Evolutionary conservation across 169 alveolate species (phyloP), one percentile per base, ranked within the genome.

Genomic region (Miamiensis avidus): DNA sequence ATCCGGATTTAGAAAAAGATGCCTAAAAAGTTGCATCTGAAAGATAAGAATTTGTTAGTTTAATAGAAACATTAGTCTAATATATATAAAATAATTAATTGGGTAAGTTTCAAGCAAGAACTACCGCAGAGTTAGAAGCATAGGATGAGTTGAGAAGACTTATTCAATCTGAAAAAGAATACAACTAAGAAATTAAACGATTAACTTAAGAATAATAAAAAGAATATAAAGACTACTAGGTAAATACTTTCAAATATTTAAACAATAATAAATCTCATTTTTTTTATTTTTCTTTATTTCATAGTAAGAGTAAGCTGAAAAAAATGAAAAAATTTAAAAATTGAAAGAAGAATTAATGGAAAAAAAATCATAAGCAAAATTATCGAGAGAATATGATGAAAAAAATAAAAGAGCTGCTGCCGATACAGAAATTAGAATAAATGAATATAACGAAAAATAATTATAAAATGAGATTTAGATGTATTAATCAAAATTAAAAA

Each of bases 1-100:
- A 86, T 72, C 90, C 90, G 28, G 79, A 86, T 81, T 74, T 86
- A 26, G 90, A 86, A 34, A 72, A 76, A 11, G 90, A 86, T 81
- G 83, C 90, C 31, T 75, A 34, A 29, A 86, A 86, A 75, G 90
- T 86, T 6, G 31, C 34, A 65, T 65, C 65, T 32, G 90, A 86
- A 26, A 79, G 90, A 75, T 69, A 69, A 33, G 76, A 76, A 79
- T 81, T 81, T 32, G 81, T 75, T 25, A 30, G 33, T 28, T 86
- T 81, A n/a, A 74, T 81, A n/a, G 90, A 86, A 81, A 29, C 75
- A 30, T 65, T 86, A 29, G 81, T 69, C 27, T 34, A 64, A 33
- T 30, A 31, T 65, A 75, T 81, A 74, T 75, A 81, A 81, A 81
- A 75, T 64, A 81, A 75, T 75, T 29, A 74, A 31, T 75, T 86